Base-by-base conservation (phyloP, 1,284 basidiomycete genomes). In the Sanguinoderma infundibulare region DNA sequence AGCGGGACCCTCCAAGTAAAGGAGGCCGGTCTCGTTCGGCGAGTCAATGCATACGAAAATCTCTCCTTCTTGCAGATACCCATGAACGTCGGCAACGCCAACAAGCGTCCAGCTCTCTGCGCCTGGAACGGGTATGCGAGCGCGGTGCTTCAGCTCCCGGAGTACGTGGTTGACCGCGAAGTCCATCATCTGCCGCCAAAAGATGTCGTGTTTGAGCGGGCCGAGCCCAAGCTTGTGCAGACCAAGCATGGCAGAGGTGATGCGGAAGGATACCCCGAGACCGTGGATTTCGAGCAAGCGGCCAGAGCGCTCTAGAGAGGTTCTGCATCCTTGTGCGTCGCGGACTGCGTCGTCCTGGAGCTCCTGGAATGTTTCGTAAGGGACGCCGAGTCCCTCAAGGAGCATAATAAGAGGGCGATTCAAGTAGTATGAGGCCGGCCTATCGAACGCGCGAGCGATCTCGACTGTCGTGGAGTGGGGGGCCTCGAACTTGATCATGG, bases 401-500 rank as follows among this genome's bases (percentile, higher is more conserved):
- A 91, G 75, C 85, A 87, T 88, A 67, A 91, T 87, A 20, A 91
- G 74, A 0, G 88, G 88, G 0, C 88, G 77, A 63, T 91, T 89
- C n/a, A 91, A 78, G 66, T 81, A 89, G 63, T 79, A 87, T 12
- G 74, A 73, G 12, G 82, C 80, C 0, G 89, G 87, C 57, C 77
- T 78, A 64, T 85, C 81, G 72, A 91, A 91, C 4, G 84, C 81
- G 39, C 79, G 74, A 0, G 88, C 88, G 46, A 92, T 86, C 69
- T 91, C 89, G 24, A 91, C 87, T 57, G 92, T 86, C 10, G 79
- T 78, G 5, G 81, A 44, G 22, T 81, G 78, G 24, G 79, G 80
- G 2, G 81, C 81, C 2, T 82, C 75, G 67, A 94, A 95, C 68
- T 95, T 95, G 54, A 81, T 80, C 91, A 94, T 93, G 0, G 87